Evolutionary conservation across 73 alveolate species (phyloP).

Genomic region (Paramecium sexaurelia): DNA sequence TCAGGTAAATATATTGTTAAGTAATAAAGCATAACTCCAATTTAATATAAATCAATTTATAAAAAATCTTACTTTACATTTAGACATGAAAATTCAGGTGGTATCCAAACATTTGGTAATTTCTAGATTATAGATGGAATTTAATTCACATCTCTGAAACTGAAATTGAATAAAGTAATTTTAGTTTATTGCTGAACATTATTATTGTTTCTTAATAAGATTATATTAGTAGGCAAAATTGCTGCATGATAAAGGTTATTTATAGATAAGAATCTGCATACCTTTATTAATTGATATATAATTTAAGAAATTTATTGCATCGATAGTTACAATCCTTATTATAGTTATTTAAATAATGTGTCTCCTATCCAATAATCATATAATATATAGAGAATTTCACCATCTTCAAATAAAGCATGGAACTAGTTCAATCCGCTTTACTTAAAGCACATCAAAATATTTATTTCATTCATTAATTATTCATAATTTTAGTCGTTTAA

Average conservation of each 20-base stretch:
- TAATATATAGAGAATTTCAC: not conserved
- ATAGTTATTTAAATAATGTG: not conserved
- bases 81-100: slow-evolving; percentile 8
- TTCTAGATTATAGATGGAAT: not conserved
- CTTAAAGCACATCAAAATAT: slow-evolving; percentile 48
- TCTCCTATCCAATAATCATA: slow-evolving; percentile 55
- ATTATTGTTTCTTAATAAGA: not conserved
- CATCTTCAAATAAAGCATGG: slow-evolving; percentile 45
- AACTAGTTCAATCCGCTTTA: slow-evolving; percentile 5
- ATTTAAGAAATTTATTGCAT: not conserved
- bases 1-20: not conserved
- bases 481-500: not conserved
- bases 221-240: slow-evolving; percentile 1
- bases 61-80: not conserved
- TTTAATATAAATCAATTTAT: slow-evolving; percentile 8
- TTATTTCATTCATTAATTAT: slow-evolving; percentile 47
- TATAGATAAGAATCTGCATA: not conserved
- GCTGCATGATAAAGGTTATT: slow-evolving; percentile 44
- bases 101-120: slow-evolving; percentile 43
- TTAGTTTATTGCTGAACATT: not conserved
- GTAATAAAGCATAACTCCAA: slow-evolving; percentile 17
- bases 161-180: not conserved
- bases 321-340: slow-evolving; percentile 3
- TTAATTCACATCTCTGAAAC: not conserved
- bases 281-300: slow-evolving; percentile 15